A percentile compares a stretch with the other conserved stretches of the same genome.
Conservation (phyloP, 306 rosid species). For the Citrullus mucosospermus region DNA sequence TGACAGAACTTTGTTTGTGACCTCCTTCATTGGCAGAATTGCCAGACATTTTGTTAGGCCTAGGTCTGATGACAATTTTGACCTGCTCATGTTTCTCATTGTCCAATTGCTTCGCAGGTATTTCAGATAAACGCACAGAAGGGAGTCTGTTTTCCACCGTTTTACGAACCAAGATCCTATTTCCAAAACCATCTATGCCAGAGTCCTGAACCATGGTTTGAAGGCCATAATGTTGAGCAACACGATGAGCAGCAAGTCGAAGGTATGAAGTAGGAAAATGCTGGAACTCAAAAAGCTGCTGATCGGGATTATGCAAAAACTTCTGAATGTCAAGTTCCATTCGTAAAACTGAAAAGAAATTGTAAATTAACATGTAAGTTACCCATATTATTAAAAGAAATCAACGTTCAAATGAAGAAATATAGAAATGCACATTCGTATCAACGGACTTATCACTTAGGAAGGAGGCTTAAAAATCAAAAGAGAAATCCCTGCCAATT, state of each 20-base stretch:
- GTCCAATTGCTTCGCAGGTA: conserved; percentile 60
- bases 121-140: conserved; percentile 73
- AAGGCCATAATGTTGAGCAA: conserved; percentile 85
- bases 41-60: conserved; percentile 62
- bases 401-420: not conserved
- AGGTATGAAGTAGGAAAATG: conserved; percentile 93
- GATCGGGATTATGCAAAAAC: conserved; percentile 66
- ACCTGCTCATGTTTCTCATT: conserved; percentile 42
- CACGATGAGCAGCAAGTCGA: conserved; percentile 93
- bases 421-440: not conserved
- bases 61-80: conserved; percentile 80
- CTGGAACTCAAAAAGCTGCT: conserved; percentile 78
- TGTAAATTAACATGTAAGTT: not conserved
- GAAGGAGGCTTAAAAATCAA: not conserved
- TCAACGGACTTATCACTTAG: not conserved
- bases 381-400: not conserved
- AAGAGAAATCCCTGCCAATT: not conserved
- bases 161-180: conserved; percentile 74
- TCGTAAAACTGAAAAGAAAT: conserved; percentile 48
- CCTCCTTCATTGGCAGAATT: conserved; percentile 30
- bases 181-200: conserved; percentile 72
- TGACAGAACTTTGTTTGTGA: conserved; percentile 31
- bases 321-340: conserved; percentile 90
- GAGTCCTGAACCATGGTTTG: conserved; percentile 92
- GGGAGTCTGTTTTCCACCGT: conserved; percentile 66